Evolutionary conservation across 140 eudicot species (phyloP), one percentile per base, ranked within the genome.

Genomic region (Ambrosia hybrid): DNA sequence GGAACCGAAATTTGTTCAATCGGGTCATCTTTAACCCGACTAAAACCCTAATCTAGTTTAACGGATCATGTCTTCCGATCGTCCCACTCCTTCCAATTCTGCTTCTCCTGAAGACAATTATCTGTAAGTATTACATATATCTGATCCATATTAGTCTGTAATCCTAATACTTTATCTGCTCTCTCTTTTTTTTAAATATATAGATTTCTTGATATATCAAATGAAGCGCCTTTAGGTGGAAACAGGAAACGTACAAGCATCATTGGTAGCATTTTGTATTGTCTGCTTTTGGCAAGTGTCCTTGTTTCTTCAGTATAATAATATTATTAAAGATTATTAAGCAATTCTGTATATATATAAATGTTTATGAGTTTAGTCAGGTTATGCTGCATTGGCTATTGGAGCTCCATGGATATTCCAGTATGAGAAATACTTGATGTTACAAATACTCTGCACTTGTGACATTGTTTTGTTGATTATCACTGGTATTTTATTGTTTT

Each of bases 201-300:
- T 21, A 21, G 26, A 21, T 21, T 21, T 21, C 26, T 21, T 21
- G 26, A 21, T 21, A 21, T 21, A 21, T 85, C 88, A 71, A 88
- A 90, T 57, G 99, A 94, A 57, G 96, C 97, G 57, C 99, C 99
- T 61, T 80, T 86, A 70, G 83, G 78, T 86, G 97, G 93, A 15
- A 88, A 90, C 48, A 85, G 94, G 83, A 91, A 85, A 83, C 90
- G 85, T 56, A 83, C 97, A 79, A 83, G 84, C 81, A 84, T 94
- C 13, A 0, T 83, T 59, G 95, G 97, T 67, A 94, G 99, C 80
- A 34, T 94, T 76, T 80, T 94, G 67, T 94, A 94, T 68, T 85
- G 96, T 80, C 15, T 91, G 55, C 77, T 90, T 78, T 82, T 94
- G 97, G 99, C 83, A 94, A 86, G 97, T 88, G 48, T 73, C 73